Evolutionary conservation across 495 filamentous ascomycete species (phyloP), one percentile per base, ranked within the genome.

Genomic region (Evansstolkia leycettana): DNA sequence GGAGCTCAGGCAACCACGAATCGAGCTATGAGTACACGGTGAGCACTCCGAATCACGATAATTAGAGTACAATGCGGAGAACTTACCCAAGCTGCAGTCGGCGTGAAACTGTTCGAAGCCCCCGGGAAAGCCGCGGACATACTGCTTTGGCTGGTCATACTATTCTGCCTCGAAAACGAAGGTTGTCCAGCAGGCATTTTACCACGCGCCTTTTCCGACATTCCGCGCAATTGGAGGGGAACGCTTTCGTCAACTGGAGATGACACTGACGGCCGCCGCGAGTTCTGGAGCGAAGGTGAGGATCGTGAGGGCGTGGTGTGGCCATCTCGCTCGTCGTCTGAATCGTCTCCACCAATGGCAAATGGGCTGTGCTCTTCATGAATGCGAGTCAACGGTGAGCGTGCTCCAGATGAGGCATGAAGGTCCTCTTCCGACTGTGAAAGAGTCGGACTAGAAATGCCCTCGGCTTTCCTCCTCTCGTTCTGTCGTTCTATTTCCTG

Each of bases 181-280:
- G 72, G 69, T 26, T 83, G 70, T 2, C 84, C 81, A 7, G 82
- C 86, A n/a, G 92, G 92, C 75, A 90, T 84, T 54, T 99, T 99
- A 6, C 90, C 90, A 32, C 90, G 67, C 17, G 90, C 92, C 51
- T 96, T 99, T 55, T 99, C 90, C 7, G 89, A 94, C 86, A 96
- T 99, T 31, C 86, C 89, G 31, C 85, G 75, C n/a, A 92, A 52
- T 47, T 95, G 89, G 23, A 78, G 63, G n/a, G 88, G 84, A 8
- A 94, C 73, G 16, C 82, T 78, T 46, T 90, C 84, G 38, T 93
- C 90, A 1, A 73, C 59, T 1, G 72, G 71, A 0, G 75, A 86
- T 11, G 83, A 78, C 11, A 80, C 57, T 0, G 86, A 93, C 5
- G 78, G 75, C 12, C 78, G 71, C 11, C 75, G 70, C 5, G 86